Percentiles rank a stretch among this genome's conserved stretches.
These are phyloP conservation scores for Ophiostoma novo-ulmi DNA, from an alignment of 2,329 filamentous ascomycete species.

Conservation along the genomic window DNA sequence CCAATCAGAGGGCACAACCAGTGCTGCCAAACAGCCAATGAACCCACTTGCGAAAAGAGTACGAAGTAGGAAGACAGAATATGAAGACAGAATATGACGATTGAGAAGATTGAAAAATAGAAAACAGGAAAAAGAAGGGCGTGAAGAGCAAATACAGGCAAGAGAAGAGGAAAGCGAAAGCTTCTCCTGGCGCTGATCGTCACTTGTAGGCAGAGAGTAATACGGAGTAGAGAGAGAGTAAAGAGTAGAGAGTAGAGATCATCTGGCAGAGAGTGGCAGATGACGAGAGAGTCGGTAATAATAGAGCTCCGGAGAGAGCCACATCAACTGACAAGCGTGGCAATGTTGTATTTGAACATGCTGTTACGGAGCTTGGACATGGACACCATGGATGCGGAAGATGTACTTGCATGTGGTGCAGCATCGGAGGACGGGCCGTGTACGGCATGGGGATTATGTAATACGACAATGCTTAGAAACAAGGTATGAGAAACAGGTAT, in stretches of 20 bases:
- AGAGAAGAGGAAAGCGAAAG: no score
- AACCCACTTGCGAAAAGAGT: neutral
- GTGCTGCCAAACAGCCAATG: neutral
- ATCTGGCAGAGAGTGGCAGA: no score
- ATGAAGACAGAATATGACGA: neutral
- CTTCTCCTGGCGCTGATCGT: no score
- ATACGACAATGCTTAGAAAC: neutral
- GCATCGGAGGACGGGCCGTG: slow-evolving; percentile 18
- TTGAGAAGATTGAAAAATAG: neutral
- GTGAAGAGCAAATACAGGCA: no score
- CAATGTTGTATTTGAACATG: neutral
- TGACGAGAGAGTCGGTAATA: no score
- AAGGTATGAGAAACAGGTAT: neutral
- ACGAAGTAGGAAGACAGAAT: neutral
- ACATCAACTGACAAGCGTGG: neutral
- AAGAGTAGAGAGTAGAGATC: no score
- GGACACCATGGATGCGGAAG: slow-evolving; percentile 3
- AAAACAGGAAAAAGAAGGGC: neutral
- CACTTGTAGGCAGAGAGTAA: no score
- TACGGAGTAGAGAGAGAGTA: no score
- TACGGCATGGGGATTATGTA: slow-evolving; percentile 21
- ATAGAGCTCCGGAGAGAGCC: no score
- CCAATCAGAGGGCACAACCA: slow-evolving; percentile 29
- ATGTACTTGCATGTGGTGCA: slow-evolving; percentile 10
- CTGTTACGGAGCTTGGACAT: neutral